Evolutionary conservation across 176 grass and related monocot genomes (phyloP).

Genomic region (Lolium multiflorum): DNA sequence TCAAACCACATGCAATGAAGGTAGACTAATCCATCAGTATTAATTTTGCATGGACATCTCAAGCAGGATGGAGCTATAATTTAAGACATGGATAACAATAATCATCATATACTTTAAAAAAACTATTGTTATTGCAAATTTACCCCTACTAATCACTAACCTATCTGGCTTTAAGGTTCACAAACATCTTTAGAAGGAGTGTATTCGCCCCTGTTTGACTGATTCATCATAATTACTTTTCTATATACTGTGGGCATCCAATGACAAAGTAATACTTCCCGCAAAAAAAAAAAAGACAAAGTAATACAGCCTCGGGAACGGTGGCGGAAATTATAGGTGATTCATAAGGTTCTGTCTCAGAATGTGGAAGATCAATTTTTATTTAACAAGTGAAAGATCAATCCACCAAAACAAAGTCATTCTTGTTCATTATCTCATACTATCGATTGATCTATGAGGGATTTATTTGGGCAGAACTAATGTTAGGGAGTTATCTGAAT

Average conservation of each 20-base stretch:
- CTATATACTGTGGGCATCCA: not conserved
- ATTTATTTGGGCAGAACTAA: not conserved
- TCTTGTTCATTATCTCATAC: not conserved
- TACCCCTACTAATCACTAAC: not conserved
- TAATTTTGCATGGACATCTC: not conserved
- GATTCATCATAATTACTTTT: not conserved
- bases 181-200: not conserved
- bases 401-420: not conserved
- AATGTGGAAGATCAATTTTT: not conserved
- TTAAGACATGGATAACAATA: not conserved
- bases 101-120: not conserved
- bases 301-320: not conserved
- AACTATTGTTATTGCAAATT: not conserved
- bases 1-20: not conserved
- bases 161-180: not conserved
- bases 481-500: not conserved
- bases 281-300: not conserved
- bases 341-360: not conserved
- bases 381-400: conserved; percentile 17
- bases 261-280: not conserved
- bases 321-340: not conserved
- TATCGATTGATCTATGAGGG: not conserved
- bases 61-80: not conserved
- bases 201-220: no score
- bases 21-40: not conserved